Evolutionary conservation across 2,329 filamentous ascomycete species (phyloP), one percentile per base, ranked within the genome.

Genomic region (Exserohilum turcica): DNA sequence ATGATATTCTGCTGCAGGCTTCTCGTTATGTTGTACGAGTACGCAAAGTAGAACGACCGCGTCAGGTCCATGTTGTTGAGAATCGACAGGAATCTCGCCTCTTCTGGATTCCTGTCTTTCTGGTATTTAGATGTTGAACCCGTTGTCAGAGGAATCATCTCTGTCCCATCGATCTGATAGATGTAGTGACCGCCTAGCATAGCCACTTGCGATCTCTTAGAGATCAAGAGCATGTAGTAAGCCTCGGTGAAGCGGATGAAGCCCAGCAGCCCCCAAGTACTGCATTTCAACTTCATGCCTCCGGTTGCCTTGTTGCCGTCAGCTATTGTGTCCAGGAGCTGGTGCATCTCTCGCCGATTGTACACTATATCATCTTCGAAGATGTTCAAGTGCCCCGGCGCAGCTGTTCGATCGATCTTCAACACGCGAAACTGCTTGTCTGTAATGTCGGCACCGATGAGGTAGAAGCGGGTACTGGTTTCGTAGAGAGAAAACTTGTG

Each of bases 401-500:
- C 90, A 24, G 88, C 87, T 5, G 91, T 96, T 39, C 94, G 86
- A 72, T 97, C 93, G 64, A 99, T 95, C 75, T 97, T 97, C 70
- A 99, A 78, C 51, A 99, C 91, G 45, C 92, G 87, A 74, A 94
- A 97, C 21, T 89, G 86, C 66, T 85, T 88, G 74, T 97, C 94
- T 63, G 91, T 87, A 50, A 96, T 86, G 71, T 99, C 94, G 45
- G 90, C 89, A 12, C 94, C 94, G 15, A 97, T 91, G 60, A 99
- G 88, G 74, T 97, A 99, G 75, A 94, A 99, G 46, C 91, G 85
- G 49, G 88, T 91, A 10, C 91, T 90, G 3, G 94, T 99, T 78
- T 99, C 94, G 75, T 99, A 97, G 18, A 99, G 79, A n/a, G 90
- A 94, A 75, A 96, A 97, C 68, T 94, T 95, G 79, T 97, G 92